Base-by-base conservation (phyloP, 2,329 filamentous ascomycete species). In the Colletotrichum filicis region DNA sequence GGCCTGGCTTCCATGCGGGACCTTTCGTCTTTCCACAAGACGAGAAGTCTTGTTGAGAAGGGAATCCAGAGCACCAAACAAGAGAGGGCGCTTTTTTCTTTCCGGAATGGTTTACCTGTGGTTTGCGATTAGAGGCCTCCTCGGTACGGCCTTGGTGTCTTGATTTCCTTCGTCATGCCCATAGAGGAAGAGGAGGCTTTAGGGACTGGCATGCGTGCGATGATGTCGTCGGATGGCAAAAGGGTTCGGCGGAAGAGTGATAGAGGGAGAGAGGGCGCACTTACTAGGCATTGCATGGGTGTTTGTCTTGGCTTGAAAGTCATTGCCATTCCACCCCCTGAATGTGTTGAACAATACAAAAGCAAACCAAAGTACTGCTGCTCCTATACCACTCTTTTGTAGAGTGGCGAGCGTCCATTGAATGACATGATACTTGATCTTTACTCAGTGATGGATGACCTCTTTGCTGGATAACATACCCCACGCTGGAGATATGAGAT, bases 51-150 rank as follows among this genome's bases (percentile, higher is more conserved):
- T 46, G 37, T n/a, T 46, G 42, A 32, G 32, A 24, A 22, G 24
- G 14, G 7, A 63, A 37, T 49, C 49, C 42, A 35, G n/a, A 57
- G 22, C 28, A 42, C 16, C 11, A 65, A 26, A 42, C 16, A n/a
- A 59, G 53, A 19, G n/a, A 52, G 12, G 19, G 70, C 59, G 37
- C 66, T 59, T 68, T 49, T 37, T 19, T 60, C 55, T 32, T 49
- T 30, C 9, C 32, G 26, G 26, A n/a, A n/a, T 35, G 26, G 37
- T 22, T 35, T 16, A 64, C 9, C 26, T 69, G 28, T 49, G 26
- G 37, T 28, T 24, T 24, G 59, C 53, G 53, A 60, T 69, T 26
- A 11, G 16, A 32, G 52, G 37, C 37, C 59, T 64, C 46, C 35
- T 35, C 22, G 22, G 26, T 35, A 60, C 68, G 55, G 32, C 56